Evolutionary conservation across 2,329 filamentous ascomycete species (phyloP).

Genomic region (Botrytis deweyae): DNA sequence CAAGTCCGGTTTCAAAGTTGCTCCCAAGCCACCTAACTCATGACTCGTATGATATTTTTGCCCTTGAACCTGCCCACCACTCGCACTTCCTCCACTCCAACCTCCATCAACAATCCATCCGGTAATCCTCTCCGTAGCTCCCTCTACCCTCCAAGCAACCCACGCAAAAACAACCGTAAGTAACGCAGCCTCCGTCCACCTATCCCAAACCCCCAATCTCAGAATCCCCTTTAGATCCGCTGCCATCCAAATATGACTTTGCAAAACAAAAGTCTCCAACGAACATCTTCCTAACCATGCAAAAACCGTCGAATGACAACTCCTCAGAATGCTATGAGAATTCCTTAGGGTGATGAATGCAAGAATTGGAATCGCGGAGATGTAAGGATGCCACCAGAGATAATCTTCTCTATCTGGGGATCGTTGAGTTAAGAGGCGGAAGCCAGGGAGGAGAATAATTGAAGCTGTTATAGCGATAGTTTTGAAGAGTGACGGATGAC

Average conservation of each 20-base stretch:
- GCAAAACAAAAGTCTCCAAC: conserved; percentile 59
- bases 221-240: conserved; percentile 56
- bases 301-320: conserved; percentile 47
- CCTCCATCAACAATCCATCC: conserved; percentile 42
- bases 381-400: conserved; percentile 51
- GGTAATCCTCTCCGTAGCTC: conserved; percentile 43
- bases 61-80: background rate
- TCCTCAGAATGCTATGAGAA: conserved; percentile 43
- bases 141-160: conserved; percentile 42
- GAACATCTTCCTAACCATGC: conserved; percentile 56
- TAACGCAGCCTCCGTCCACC: conserved; percentile 42
- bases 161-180: conserved; percentile 47
- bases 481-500: conserved; percentile 24
- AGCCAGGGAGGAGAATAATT: conserved; percentile 28
- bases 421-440: conserved; percentile 30
- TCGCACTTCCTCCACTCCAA: conserved; percentile 41
- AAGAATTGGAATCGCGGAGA: conserved; percentile 55
- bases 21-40: background rate
- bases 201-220: conserved; percentile 37
- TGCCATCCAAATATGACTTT: conserved; percentile 62
- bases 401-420: conserved; percentile 46
- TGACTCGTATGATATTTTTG: background rate
- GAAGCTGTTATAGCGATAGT: conserved; percentile 27
- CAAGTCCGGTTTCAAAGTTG: conserved; percentile 6
- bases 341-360: conserved; percentile 55